phyloP scores from a whole-genome alignment of 2,329 filamentous ascomycete species.

The Aspergillus sp. region DNA sequence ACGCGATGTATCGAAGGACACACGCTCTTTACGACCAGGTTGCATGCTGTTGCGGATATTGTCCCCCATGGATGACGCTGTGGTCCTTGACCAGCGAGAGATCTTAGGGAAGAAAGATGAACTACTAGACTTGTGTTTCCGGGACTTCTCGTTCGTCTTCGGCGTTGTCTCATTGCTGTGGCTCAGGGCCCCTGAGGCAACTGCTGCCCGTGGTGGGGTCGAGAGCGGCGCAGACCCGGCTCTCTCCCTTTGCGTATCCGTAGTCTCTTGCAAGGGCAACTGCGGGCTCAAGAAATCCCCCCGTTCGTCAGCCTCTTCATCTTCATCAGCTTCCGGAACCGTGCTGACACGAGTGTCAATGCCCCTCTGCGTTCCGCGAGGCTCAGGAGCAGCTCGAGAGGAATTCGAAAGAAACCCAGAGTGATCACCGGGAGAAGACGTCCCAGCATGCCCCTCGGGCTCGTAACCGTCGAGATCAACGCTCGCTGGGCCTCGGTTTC shows the following conservation, averaged over 20 bases:
- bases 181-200: conserved; percentile 55
- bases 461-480: conserved; percentile 77
- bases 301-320: conserved; percentile 59
- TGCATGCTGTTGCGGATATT: conserved; percentile 67
- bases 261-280: conserved; percentile 59
- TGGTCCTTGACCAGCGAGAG: conserved; percentile 96
- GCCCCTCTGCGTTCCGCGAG: conserved; percentile 48
- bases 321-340: conserved; percentile 79
- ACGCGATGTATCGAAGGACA: conserved; percentile 66
- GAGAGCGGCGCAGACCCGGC: conserved; percentile 45
- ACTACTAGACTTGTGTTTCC: conserved; percentile 84
- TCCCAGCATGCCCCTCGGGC: conserved; percentile 76
- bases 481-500: conserved; percentile 44
- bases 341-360: conserved; percentile 86
- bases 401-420: conserved; percentile 71
- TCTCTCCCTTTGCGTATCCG: conserved; percentile 44
- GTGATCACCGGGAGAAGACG: conserved; percentile 70
- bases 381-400: conserved; percentile 37
- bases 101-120: conserved; percentile 88
- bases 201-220: conserved; percentile 46
- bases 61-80: conserved; percentile 79
- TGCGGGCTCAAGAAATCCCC: conserved; percentile 55
- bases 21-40: conserved; percentile 57
- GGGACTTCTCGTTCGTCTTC: conserved; percentile 66
- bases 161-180: conserved; percentile 82